phyloP scores from a whole-genome alignment of 768 basidiomycete genomes.

The Baorangia bicolor region DNA sequence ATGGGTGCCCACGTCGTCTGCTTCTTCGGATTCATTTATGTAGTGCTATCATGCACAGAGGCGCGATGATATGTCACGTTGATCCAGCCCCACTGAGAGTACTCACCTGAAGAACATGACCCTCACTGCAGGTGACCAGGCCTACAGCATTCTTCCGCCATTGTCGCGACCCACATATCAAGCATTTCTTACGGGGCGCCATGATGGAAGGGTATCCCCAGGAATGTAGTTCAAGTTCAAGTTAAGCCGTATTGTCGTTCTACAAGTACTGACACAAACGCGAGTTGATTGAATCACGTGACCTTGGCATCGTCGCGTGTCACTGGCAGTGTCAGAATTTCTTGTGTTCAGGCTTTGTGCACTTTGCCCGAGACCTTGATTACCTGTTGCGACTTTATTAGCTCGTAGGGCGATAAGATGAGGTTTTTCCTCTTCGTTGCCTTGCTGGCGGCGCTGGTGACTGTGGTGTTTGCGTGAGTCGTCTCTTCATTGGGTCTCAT shows the following conservation, averaged over 20 bases:
- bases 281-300: conserved; percentile 9
- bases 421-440: conserved; percentile 45
- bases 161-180: conserved; percentile 76
- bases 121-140: conserved; percentile 83
- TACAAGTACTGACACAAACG: too few relatives aligned
- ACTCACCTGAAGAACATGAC: conserved; percentile 83
- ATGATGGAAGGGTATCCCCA: conserved; percentile 25
- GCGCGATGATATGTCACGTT: not conserved
- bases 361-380: not conserved
- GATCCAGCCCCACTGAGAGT: not conserved
- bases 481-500: not conserved
- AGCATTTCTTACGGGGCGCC: conserved; percentile 66
- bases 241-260: not conserved
- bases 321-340: not conserved
- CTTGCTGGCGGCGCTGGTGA: conserved; percentile 51
- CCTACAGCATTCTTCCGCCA: conserved; percentile 90
- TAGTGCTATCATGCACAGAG: conserved; percentile 56
- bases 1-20: conserved; percentile 62
- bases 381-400: not conserved
- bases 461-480: conserved; percentile 61
- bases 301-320: not conserved
- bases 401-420: conserved; percentile 39
- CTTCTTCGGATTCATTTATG: conserved; percentile 73
- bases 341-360: not conserved
- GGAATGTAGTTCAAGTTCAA: not conserved